Conservation (phyloP, 805 yeast species). For the Myxozyma neotropica region DNA sequence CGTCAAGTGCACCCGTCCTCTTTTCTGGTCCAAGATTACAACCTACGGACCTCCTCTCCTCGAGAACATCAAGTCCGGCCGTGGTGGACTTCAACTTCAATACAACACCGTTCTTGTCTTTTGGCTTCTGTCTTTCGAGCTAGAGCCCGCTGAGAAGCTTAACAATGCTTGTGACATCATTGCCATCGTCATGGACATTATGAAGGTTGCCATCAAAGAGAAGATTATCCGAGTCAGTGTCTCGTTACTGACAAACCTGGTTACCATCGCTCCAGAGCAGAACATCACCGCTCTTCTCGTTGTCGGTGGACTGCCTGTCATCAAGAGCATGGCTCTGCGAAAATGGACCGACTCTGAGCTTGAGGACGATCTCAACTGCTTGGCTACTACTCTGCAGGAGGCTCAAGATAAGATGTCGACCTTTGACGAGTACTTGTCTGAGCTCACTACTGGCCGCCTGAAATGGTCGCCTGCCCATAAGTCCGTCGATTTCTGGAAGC, state of each 20-base stretch:
- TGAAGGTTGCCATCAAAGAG: constrained; percentile 85
- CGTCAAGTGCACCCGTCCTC: constrained; percentile 54
- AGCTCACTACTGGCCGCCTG: constrained; percentile 74
- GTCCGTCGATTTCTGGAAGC: constrained; percentile 86
- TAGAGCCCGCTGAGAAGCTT: constrained; percentile 51
- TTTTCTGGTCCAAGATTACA: constrained; percentile 52
- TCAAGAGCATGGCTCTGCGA: constrained; percentile 73
- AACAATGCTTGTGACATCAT: constrained; percentile 55
- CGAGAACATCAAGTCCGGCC: constrained; percentile 49
- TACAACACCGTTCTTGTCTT: constrained; percentile 75
- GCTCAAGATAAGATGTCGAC: constrained; percentile 81
- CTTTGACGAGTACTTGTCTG: constrained; percentile 87
- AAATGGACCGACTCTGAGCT: constrained; percentile 96
- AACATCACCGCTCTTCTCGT: constrained; percentile 69
- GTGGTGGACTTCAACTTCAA: constrained; percentile 72
- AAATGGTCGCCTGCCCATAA: constrained; percentile 93
- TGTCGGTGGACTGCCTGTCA: constrained; percentile 70
- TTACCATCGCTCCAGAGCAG: constrained; percentile 41
- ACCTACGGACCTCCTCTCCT: constrained; percentile 55
- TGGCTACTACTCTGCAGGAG: constrained; percentile 64
- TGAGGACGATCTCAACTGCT: constrained; percentile 63
- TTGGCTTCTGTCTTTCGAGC: constrained; percentile 84
- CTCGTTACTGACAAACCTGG: constrained; percentile 49
- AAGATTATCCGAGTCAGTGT: constrained; percentile 85
- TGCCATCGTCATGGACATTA: constrained; percentile 52